Conservation (phyloP, 352 stramenopile species). For the Phytophthora citrophthora region DNA sequence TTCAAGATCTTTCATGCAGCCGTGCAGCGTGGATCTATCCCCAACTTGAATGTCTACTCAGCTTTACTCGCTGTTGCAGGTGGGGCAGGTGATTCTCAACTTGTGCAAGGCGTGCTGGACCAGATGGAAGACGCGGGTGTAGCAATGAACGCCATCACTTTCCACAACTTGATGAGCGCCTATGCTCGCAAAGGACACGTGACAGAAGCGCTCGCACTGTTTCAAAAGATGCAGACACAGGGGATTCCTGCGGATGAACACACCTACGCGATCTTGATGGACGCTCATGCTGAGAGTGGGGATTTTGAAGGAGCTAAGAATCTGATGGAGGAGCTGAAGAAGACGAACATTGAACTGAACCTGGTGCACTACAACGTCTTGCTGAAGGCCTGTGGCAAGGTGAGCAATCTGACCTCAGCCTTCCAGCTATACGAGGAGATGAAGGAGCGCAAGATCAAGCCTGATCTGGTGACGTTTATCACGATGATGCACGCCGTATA, state of each 20-base stretch:
- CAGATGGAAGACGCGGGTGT: slow-evolving; percentile 64
- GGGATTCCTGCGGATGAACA: slow-evolving; percentile 56
- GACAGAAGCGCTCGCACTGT: slow-evolving; percentile 59
- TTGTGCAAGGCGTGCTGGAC: slow-evolving; percentile 52
- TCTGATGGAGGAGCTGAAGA: slow-evolving; percentile 67
- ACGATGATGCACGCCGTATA: slow-evolving; percentile 91
- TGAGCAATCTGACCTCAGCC: slow-evolving; percentile 66
- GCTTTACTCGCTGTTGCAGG: slow-evolving; percentile 64
- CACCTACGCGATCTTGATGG: slow-evolving; percentile 84
- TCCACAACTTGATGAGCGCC: slow-evolving; percentile 74
- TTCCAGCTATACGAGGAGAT: slow-evolving; percentile 89
- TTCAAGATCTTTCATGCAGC: slow-evolving; percentile 69
- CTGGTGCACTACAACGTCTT: slow-evolving; percentile 86
- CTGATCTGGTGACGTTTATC: slow-evolving; percentile 82
- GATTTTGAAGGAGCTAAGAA: slow-evolving; percentile 60
- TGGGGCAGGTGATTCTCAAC: slow-evolving; percentile 49
- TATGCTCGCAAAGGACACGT: slow-evolving; percentile 65
- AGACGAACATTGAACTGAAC: slow-evolving; percentile 36
- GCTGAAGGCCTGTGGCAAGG: slow-evolving; percentile 79
- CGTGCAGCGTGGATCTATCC: slow-evolving; percentile 63
- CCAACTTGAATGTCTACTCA: slow-evolving; percentile 69
- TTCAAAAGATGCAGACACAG: slow-evolving; percentile 61
- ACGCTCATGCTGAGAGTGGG: slow-evolving; percentile 60
- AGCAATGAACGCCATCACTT: slow-evolving; percentile 74
- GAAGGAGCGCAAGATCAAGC: slow-evolving; percentile 73